A percentile compares a stretch with the other conserved stretches of the same genome.
phyloP scores from a whole-genome alignment of 345 rosid genomes.

The Citrus cavaleriei region DNA sequence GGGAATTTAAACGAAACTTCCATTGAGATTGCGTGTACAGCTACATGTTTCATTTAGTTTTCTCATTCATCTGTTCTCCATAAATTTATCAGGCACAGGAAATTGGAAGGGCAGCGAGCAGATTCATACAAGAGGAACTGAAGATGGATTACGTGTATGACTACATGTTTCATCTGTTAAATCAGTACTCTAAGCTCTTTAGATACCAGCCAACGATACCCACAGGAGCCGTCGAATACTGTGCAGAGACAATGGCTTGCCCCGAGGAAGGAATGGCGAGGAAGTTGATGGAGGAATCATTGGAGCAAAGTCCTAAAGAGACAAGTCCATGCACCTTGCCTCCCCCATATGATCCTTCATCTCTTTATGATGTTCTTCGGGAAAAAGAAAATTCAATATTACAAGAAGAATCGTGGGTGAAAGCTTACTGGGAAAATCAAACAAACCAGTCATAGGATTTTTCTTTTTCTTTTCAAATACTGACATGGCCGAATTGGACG shows the following conservation, averaged over 20 bases:
- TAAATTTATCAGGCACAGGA: conserved; percentile 49
- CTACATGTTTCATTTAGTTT: neutral
- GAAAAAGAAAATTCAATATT: conserved; percentile 28
- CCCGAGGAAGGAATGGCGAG: conserved; percentile 36
- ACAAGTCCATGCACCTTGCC: conserved; percentile 57
- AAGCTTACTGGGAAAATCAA: conserved; percentile 37
- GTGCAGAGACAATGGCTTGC: conserved; percentile 66
- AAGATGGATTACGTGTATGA: conserved; percentile 68
- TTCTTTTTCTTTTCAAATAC: too few species aligned
- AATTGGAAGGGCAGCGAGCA: conserved; percentile 58
- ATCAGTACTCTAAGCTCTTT: conserved; percentile 59
- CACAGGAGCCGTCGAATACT: conserved; percentile 35
- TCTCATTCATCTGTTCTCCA: neutral
- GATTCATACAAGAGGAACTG: conserved; percentile 47
- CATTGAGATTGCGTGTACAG: neutral
- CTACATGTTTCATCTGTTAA: conserved; percentile 78
- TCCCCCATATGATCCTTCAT: conserved; percentile 55
- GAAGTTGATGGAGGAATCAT: conserved; percentile 64
- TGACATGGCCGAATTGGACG: too few species aligned
- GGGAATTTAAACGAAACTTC: neutral
- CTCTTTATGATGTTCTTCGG: conserved; percentile 23
- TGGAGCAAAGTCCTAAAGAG: conserved; percentile 56
- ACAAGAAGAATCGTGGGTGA: conserved; percentile 46
- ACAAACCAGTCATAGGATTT: conserved; percentile 23
- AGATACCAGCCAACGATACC: conserved; percentile 55